phyloP scores from a whole-genome alignment of 108 stramenopile species.

The Cylindrotheca fusiformis region DNA sequence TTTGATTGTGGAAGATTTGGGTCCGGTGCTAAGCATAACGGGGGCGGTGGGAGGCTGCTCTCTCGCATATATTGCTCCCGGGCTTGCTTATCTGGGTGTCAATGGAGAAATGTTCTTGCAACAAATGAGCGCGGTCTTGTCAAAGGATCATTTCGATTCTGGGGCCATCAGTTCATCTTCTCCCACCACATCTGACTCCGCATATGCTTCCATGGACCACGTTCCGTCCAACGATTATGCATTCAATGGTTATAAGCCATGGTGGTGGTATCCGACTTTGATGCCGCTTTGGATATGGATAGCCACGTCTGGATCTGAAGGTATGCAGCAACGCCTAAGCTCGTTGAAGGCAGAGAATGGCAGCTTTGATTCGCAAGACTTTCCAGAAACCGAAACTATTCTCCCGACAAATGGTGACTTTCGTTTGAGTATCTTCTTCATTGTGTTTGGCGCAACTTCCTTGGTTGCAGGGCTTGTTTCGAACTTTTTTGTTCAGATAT shows the following conservation, averaged over 20 bases:
- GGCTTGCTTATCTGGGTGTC: slow-evolving; percentile 73
- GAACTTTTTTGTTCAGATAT: slow-evolving; percentile 68
- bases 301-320: slow-evolving; percentile 27
- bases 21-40: slow-evolving; percentile 76
- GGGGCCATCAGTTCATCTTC: not conserved
- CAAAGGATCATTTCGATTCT: slow-evolving; percentile 12
- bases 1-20: slow-evolving; percentile 68
- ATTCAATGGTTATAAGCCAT: slow-evolving; percentile 19
- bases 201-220: slow-evolving; percentile 40
- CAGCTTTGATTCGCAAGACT: slow-evolving; percentile 14
- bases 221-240: not conserved
- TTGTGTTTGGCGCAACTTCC: slow-evolving; percentile 67
- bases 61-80: slow-evolving; percentile 72
- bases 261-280: slow-evolving; percentile 37
- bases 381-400: slow-evolving; percentile 8
- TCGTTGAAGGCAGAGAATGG: slow-evolving; percentile 21
- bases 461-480: slow-evolving; percentile 56
- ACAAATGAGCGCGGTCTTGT: not conserved
- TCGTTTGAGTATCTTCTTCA: slow-evolving; percentile 59
- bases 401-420: slow-evolving; percentile 51
- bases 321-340: slow-evolving; percentile 34
- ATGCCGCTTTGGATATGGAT: slow-evolving; percentile 40
- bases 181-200: slow-evolving; percentile 36
- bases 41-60: slow-evolving; percentile 72
- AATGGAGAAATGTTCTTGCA: slow-evolving; percentile 66